phyloP scores from a whole-genome alignment of 345 rosid genomes.

The Brassica nigra region DNA sequence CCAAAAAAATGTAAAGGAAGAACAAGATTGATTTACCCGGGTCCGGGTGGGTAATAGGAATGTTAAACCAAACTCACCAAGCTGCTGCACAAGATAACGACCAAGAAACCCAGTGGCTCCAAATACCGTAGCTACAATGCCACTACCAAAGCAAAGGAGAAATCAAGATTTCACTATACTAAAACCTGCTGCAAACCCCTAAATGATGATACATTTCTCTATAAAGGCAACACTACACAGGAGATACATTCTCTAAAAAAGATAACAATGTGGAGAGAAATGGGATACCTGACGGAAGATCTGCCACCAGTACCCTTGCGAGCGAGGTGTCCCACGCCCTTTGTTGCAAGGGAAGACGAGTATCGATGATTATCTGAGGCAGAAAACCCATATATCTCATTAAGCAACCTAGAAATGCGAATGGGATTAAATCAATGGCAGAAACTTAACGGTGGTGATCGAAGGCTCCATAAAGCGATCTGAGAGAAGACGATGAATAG shows the following conservation, averaged over 20 bases:
- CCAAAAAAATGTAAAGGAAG: neutral
- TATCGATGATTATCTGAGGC: conserved; percentile 59
- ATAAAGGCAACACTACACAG: neutral
- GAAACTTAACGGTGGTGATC: conserved; percentile 58
- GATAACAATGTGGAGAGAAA: neutral
- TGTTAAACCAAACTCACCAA: conserved; percentile 59
- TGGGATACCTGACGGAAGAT: conserved; percentile 86
- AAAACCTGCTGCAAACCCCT: neutral
- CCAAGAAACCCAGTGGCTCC: conserved; percentile 99
- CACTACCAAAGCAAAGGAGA: conserved; percentile 53
- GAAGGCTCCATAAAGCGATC: conserved; percentile 55
- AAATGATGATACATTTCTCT: conserved; percentile 5
- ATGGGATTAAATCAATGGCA: neutral
- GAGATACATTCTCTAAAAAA: too few relatives aligned
- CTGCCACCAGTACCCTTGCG: conserved; percentile 99
- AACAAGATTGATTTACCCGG: neutral
- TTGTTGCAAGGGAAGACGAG: conserved; percentile 66
- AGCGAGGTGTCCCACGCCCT: conserved; percentile 76
- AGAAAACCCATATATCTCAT: neutral
- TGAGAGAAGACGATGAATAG: conserved; percentile 43
- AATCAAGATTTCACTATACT: neutral
- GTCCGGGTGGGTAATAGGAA: neutral
- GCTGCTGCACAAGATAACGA: conserved; percentile 97
- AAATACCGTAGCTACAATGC: conserved; percentile 91
- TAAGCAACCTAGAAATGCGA: conserved; percentile 22